Evolutionary conservation across 2,329 filamentous ascomycete species (phyloP).

Genomic region (Huntiella decipiens): DNA sequence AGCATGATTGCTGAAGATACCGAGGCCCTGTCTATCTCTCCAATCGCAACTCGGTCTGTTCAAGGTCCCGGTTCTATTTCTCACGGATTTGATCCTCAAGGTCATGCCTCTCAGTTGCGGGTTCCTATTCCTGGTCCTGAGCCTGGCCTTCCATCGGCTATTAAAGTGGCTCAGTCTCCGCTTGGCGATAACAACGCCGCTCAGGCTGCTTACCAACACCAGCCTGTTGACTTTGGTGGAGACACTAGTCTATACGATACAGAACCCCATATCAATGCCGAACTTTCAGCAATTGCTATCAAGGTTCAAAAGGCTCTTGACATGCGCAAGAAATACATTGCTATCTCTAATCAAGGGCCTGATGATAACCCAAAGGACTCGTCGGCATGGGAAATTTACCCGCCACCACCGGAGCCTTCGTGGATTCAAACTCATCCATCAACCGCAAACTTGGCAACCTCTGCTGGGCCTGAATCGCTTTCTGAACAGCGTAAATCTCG

Average conservation of each 20-base stretch:
- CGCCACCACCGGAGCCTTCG: slow-evolving; percentile 73
- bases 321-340: slow-evolving; percentile 72
- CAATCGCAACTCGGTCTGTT: background rate
- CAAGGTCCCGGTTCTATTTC: background rate
- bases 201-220: background rate
- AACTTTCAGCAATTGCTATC: slow-evolving; percentile 69
- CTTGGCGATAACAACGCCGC: background rate
- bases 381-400: slow-evolving; percentile 71
- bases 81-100: slow-evolving; percentile 2
- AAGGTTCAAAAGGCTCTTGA: slow-evolving; percentile 85
- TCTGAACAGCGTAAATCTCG: slow-evolving; percentile 15
- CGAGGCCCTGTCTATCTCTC: slow-evolving; percentile 5
- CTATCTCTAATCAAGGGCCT: slow-evolving; percentile 61
- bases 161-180: slow-evolving; percentile 1
- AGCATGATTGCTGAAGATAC: slow-evolving; percentile 2
- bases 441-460: slow-evolving; percentile 5
- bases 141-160: background rate
- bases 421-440: slow-evolving; percentile 38
- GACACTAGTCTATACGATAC: slow-evolving; percentile 40
- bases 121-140: background rate
- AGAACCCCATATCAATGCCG: slow-evolving; percentile 63
- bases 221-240: slow-evolving; percentile 8
- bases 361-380: slow-evolving; percentile 79
- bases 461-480: slow-evolving; percentile 12
- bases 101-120: slow-evolving; percentile 2